phyloP scores from a whole-genome alignment of 192 early-diverging fungal species.

The Coemansia sp. region DNA sequence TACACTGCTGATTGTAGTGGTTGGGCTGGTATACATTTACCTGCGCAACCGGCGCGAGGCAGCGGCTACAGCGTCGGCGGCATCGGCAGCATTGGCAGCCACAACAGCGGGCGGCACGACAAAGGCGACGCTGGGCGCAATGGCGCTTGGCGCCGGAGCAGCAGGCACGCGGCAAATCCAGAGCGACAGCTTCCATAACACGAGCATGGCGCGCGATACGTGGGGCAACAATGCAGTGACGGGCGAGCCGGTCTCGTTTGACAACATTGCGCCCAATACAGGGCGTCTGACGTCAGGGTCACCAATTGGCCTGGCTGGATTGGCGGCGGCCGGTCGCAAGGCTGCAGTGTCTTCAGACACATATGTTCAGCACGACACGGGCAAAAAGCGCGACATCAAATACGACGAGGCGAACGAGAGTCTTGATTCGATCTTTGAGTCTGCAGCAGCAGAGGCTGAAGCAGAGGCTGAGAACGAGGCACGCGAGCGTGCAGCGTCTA shows the following conservation, averaged over 20 bases:
- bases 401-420: conserved; percentile 43
- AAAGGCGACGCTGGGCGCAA: conserved; percentile 24
- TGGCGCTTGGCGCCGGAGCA: conserved; percentile 14
- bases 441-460: conserved; percentile 46
- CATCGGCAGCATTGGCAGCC: conserved; percentile 51
- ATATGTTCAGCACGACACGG: conserved; percentile 37
- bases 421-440: conserved; percentile 53
- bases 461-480: conserved; percentile 48
- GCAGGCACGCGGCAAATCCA: conserved; percentile 19
- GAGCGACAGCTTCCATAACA: conserved; percentile 13
- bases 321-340: conserved; percentile 41
- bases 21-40: conserved; percentile 60
- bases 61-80: conserved; percentile 49
- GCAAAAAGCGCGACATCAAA: conserved; percentile 19
- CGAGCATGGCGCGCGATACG: conserved; percentile 23
- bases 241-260: conserved; percentile 50
- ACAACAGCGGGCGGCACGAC: conserved; percentile 37
- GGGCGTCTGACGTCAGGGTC: conserved; percentile 43
- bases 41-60: conserved; percentile 56
- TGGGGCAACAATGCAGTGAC: conserved; percentile 33
- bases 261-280: conserved; percentile 43
- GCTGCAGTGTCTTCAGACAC: conserved; percentile 50
- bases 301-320: conserved; percentile 30
- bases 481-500: conserved; percentile 35
- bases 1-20: conserved; percentile 62